A percentile compares a stretch with the other conserved stretches of the same genome.
Evolutionary conservation across 306 rosid genomes (phyloP).

Genomic region (Senna siamea): DNA sequence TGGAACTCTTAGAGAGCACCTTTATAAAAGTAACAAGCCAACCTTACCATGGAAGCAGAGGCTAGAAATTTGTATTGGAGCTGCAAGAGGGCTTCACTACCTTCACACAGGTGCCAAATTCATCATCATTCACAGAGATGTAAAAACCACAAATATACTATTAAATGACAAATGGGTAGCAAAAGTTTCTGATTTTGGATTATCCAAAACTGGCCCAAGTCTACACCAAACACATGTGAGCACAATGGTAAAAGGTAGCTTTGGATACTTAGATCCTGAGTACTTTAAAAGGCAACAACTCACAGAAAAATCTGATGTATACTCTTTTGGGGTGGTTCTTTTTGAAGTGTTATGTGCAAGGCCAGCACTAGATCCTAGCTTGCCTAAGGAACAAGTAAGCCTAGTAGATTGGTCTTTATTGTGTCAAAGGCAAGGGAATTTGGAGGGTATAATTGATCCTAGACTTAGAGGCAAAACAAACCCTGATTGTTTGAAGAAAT

Average conservation of each 20-base stretch:
- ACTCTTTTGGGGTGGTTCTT: constrained; percentile 57
- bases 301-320: constrained; percentile 52
- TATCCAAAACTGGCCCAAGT: constrained; percentile 47
- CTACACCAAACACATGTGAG: constrained; percentile 46
- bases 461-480: constrained; percentile 37
- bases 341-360: constrained; percentile 56
- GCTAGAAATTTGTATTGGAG: constrained; percentile 41
- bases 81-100: constrained; percentile 26
- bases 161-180: constrained; percentile 45
- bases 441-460: constrained; percentile 47
- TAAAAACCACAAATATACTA: constrained; percentile 15
- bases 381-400: constrained; percentile 54
- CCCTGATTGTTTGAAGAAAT: constrained; percentile 41
- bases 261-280: constrained; percentile 54
- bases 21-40: constrained; percentile 38
- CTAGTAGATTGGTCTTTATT: constrained; percentile 52
- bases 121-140: constrained; percentile 14
- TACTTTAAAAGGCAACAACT: constrained; percentile 50
- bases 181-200: constrained; percentile 56
- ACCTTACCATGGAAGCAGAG: constrained; percentile 52
- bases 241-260: constrained; percentile 59
- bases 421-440: constrained; percentile 35
- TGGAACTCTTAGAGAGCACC: constrained; percentile 58
- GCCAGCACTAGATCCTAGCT: constrained; percentile 47
- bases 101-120: constrained; percentile 12